Base-by-base conservation (phyloP, 1,139 yeast species). In the Yamadazyma blattariae region DNA sequence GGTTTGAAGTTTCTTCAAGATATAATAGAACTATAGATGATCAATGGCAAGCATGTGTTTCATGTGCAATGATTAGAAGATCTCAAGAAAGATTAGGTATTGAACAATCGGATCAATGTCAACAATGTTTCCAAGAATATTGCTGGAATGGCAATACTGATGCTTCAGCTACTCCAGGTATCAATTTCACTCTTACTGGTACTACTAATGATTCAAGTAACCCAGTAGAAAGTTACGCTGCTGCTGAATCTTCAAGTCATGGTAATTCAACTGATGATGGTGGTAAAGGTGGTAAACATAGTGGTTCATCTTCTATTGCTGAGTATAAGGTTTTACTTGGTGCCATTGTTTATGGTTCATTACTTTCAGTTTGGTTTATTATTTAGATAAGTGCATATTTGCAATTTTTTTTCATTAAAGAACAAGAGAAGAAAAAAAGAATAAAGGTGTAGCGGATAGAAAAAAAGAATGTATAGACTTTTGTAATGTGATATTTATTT, bases 1-100 rank as follows among this genome's bases (percentile, higher is more conserved):
- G 96, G 10, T 87, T 82, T 55, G 94, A 85, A 55, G 76, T 77
- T 24, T 77, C 85, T 19, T 73, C 95, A 1, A 77, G 88, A 56
- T 71, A 74, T 47, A 88, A 88, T 55, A 64, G 79, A 29, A 84
- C 96, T 5, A 63, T 82, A 28, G 95, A 85, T 51, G 58, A 67
- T 2, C 82, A 83, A 37, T 89, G 89, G 82, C 70, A 76, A 35
- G 74, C 83, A 7, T 89, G 97, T 68, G 75, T 89, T 35, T 87
- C 90, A 1, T 89, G 97, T 68, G 97, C 97, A 7, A 77, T 89
- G 36, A 70, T 89, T 39, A 82, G 88, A 59, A 79, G 96, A 57
- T 79, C 83, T 37, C 82, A 83, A 54, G 95, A 88, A 63, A 74
- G 95, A 51, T 63, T 71, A 33, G 82, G 83, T 23, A 58, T 71